phyloP scores from a whole-genome alignment of 23 red algal species.

The Agarophyton chilense region DNA sequence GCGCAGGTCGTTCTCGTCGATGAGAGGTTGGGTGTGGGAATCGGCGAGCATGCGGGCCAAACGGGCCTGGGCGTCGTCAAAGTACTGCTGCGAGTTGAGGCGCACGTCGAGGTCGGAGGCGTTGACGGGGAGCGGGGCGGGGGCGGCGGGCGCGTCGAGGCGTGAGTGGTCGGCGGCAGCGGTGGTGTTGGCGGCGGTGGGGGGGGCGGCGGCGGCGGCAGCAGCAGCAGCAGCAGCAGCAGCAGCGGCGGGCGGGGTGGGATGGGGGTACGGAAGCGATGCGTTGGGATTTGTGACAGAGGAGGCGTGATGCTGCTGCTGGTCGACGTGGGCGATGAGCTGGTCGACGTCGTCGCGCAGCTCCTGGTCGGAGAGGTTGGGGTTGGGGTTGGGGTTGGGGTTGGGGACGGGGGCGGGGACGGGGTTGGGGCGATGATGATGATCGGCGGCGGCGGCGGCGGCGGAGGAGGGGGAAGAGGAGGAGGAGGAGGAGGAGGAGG shows the following conservation, averaged over 20 bases:
- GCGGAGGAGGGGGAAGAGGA: background rate
- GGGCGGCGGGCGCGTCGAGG: background rate
- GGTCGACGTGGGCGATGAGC: conserved; percentile 78
- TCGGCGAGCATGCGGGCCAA: conserved; percentile 36
- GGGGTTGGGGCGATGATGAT: background rate
- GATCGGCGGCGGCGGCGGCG: background rate
- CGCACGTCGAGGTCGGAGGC: conserved; percentile 35
- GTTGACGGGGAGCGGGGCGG: background rate
- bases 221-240: background rate
- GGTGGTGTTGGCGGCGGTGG: background rate
- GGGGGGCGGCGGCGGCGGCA: background rate
- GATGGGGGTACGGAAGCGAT: too few relatives aligned
- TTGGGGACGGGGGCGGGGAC: background rate
- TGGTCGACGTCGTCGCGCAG: conserved; percentile 79
- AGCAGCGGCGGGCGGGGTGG: background rate
- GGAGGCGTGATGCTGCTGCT: conserved; percentile 49
- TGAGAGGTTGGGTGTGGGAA: background rate
- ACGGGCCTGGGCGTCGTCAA: conserved; percentile 34
- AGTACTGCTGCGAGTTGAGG: conserved; percentile 61
- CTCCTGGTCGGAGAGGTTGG: conserved; percentile 69
- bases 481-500: background rate
- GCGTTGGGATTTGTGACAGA: too few relatives aligned
- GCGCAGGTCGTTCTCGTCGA: conserved; percentile 72
- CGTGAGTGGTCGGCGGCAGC: background rate
- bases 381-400: conserved; percentile 4